These are phyloP conservation scores for Leucocoprinus birnbaumii DNA, from an alignment of 768 basidiomycete genomes.

Conservation along the genomic window DNA sequence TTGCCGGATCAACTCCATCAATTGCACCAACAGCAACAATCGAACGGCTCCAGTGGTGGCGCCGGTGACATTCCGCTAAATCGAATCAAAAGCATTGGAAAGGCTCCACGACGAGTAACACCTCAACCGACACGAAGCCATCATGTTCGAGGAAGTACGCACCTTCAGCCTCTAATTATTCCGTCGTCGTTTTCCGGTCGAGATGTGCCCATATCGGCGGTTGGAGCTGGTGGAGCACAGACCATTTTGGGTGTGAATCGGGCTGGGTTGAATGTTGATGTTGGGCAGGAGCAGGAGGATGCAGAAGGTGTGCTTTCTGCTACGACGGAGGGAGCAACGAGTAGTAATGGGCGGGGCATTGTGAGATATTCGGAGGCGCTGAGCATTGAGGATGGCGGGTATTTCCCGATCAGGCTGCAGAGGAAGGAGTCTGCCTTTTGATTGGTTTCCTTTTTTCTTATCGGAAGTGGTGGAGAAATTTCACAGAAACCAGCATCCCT, in stretches of 20 bases:
- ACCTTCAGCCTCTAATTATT: conserved; percentile 30
- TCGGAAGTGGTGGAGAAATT: neutral
- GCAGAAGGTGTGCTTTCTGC: neutral
- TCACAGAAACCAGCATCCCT: too few species aligned
- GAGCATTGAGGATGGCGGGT: conserved; percentile 23
- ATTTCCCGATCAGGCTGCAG: conserved; percentile 9
- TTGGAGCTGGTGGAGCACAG: neutral
- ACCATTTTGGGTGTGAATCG: conserved; percentile 11
- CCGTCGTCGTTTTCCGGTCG: conserved; percentile 14
- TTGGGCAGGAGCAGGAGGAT: conserved; percentile 21
- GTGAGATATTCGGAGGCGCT: conserved; percentile 31
- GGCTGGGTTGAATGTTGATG: conserved; percentile 20
- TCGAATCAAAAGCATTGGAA: conserved; percentile 40
- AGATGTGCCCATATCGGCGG: conserved; percentile 9
- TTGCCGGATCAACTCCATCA: conserved; percentile 2
- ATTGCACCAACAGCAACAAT: neutral
- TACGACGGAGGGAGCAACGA: neutral
- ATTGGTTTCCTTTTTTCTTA: neutral
- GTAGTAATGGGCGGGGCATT: conserved; percentile 16
- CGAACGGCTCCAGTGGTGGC: too few species aligned
- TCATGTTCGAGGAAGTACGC: conserved; percentile 26
- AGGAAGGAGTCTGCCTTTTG: neutral
- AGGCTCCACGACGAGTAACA: conserved; percentile 30
- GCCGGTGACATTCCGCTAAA: conserved; percentile 11
- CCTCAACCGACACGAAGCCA: conserved; percentile 27